phyloP scores from a whole-genome alignment of 2,329 filamentous ascomycete genomes.

The Calonectria pseudoturangicola region DNA sequence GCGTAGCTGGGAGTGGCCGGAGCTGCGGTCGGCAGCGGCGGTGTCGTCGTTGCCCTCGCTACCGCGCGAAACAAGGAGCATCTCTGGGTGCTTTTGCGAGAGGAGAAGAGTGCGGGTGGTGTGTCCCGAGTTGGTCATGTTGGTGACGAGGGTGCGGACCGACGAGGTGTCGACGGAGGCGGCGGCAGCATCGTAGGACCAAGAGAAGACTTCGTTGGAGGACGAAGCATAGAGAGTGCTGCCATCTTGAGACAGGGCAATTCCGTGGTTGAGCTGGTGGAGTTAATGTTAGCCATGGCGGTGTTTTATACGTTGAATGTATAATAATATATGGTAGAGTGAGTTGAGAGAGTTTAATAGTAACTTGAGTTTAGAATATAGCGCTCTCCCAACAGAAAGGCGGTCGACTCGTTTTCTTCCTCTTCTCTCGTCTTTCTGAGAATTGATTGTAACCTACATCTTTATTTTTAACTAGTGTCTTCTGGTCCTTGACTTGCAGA shows the following conservation, averaged over 20 bases:
- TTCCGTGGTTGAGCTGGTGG: constrained; percentile 72
- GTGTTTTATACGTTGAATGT: background rate
- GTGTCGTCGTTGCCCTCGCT: constrained; percentile 78
- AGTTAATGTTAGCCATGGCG: constrained; percentile 20
- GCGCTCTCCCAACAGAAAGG: background rate
- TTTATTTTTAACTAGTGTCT: constrained; percentile 59
- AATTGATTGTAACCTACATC: constrained; percentile 55
- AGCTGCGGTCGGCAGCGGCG: constrained; percentile 68
- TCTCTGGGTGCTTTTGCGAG: constrained; percentile 71
- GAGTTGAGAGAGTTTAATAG: background rate
- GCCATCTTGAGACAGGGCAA: constrained; percentile 72
- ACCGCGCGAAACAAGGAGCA: constrained; percentile 80
- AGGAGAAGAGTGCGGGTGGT: constrained; percentile 80
- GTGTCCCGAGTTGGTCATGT: constrained; percentile 79
- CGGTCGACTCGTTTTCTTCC: background rate
- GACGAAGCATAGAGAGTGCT: constrained; percentile 75
- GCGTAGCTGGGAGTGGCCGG: constrained; percentile 81
- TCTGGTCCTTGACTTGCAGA: constrained; percentile 60
- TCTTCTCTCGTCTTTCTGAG: background rate
- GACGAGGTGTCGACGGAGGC: constrained; percentile 65
- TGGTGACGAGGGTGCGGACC: constrained; percentile 71
- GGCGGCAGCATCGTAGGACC: constrained; percentile 76
- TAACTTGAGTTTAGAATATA: background rate
- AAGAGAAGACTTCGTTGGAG: constrained; percentile 75
- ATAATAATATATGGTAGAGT: background rate